Evolutionary conservation across 2,329 filamentous ascomycete species (phyloP), one percentile per base, ranked within the genome.

Genomic region (Monosporascus sp.): DNA sequence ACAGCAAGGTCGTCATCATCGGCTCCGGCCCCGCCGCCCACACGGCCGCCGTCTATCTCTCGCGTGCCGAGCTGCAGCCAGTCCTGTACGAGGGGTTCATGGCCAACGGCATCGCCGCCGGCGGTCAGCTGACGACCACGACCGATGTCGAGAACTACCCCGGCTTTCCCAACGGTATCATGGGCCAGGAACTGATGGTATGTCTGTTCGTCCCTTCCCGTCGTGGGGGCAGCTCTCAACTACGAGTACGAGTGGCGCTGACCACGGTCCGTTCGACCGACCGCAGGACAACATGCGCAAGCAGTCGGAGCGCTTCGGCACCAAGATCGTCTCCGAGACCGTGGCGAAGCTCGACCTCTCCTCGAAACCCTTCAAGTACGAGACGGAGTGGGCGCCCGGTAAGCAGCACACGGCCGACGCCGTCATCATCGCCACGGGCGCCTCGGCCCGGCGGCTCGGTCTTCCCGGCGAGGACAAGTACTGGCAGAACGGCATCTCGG

Each of bases 91-190:
- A 99, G 77, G 94, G 94, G 64, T 96, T 99, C 82, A 86, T 99
- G 72, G 94, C 94, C 65, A 94, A 97, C 69, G 94, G 93, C 67
- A 96, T 95, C 66, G 94, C 94, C 7, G 91, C 94, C 45, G 94
- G 94, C 63, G 94, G 94, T 54, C 94, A 99, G 80, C 82, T 99
- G 63, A 99, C 95, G 52, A 99, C 95, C 26, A 99, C 94, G 52
- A 97, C 96, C 66, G 95, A 99, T 63, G 86, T 99, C 56, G 94
- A 99, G 80, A 99, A 99, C 82, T 99, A 88, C 75, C 94, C 94
- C 26, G 94, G 94, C 48, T 99, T 97, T 77, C 88, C 90, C 66
- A 83, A 90, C 65, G 89, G 87, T 59, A 91, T 99, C 71, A 88
- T 91, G 74, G 94, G 94, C 61, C 75, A 82, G 53, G 87, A 91